phyloP scores from a whole-genome alignment of 2,329 filamentous ascomycete species.

The Fusarium napiforme region DNA sequence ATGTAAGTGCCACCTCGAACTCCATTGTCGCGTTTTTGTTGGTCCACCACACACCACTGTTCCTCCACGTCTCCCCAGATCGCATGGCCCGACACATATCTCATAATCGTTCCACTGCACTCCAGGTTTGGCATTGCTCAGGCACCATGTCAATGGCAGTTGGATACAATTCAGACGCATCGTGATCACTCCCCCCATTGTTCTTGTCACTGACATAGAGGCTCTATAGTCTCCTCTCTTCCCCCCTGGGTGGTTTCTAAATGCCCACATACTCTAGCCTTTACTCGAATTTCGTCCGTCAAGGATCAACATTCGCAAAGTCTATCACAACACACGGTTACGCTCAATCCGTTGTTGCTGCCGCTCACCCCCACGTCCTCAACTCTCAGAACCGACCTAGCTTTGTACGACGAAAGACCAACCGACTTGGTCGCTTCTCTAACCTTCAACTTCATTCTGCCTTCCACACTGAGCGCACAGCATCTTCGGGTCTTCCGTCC shows the following conservation, averaged over 20 bases:
- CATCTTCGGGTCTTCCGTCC: constrained; percentile 56
- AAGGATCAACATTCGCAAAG: constrained; percentile 86
- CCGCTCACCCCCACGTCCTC: constrained; percentile 82
- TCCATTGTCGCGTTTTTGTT: constrained; percentile 4
- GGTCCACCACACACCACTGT: constrained; percentile 39
- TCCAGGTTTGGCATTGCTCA: constrained; percentile 36
- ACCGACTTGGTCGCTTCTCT: constrained; percentile 64
- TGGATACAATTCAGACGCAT: constrained; percentile 11
- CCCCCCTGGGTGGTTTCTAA: constrained; percentile 79
- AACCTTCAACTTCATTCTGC: constrained; percentile 77
- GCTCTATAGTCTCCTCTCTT: constrained; percentile 61
- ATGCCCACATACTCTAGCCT: constrained; percentile 81
- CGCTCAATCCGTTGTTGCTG: constrained; percentile 96
- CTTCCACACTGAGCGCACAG: constrained; percentile 71
- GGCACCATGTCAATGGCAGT: constrained; percentile 22
- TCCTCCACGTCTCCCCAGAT: constrained; percentile 38
- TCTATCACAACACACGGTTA: constrained; percentile 97
- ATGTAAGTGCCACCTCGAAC: constrained; percentile 61
- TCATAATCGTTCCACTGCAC: constrained; percentile 44
- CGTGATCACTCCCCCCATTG: not conserved
- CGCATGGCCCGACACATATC: constrained; percentile 44
- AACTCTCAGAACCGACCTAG: constrained; percentile 76
- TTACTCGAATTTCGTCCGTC: constrained; percentile 88
- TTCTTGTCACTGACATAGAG: constrained; percentile 41
- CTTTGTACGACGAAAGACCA: constrained; percentile 68